Evolutionary conservation across 768 basidiomycete genomes (phyloP).

Genomic region (Pisolithus orientalis): DNA sequence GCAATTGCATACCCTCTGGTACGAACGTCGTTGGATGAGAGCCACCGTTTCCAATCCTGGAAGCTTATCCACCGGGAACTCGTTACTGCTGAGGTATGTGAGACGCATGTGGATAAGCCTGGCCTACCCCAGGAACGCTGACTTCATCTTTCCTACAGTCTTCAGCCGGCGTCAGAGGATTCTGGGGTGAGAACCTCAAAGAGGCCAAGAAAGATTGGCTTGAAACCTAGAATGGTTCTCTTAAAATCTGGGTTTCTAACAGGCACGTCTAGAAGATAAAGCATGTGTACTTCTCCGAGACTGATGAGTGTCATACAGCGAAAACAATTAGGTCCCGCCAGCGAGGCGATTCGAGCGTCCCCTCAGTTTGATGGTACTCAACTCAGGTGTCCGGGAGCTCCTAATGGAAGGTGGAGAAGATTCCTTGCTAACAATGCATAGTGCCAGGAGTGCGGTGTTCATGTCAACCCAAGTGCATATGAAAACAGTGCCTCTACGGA

Average conservation of each 20-base stretch:
- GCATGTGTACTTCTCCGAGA: too few species aligned
- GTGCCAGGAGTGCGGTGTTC: slow-evolving; percentile 74
- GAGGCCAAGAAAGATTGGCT: slow-evolving; percentile 51
- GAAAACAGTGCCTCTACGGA: not conserved
- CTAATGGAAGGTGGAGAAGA: slow-evolving; percentile 64
- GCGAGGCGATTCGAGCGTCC: slow-evolving; percentile 60
- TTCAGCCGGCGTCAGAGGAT: slow-evolving; percentile 39
- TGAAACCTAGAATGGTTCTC: slow-evolving; percentile 43
- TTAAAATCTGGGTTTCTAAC: slow-evolving; percentile 49
- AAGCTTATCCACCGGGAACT: slow-evolving; percentile 16
- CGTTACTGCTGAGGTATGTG: slow-evolving; percentile 16
- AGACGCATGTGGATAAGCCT: not conserved
- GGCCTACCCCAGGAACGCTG: not conserved
- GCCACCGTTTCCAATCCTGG: slow-evolving; percentile 12
- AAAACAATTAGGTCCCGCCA: slow-evolving; percentile 46
- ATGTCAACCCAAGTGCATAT: not conserved
- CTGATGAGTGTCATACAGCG: too few species aligned
- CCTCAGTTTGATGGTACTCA: slow-evolving; percentile 61
- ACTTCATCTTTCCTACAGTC: slow-evolving; percentile 29
- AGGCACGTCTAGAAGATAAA: slow-evolving; percentile 18
- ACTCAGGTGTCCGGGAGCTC: slow-evolving; percentile 59
- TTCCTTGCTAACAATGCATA: slow-evolving; percentile 61
- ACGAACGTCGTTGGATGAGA: slow-evolving; percentile 26
- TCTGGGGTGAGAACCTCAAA: slow-evolving; percentile 42
- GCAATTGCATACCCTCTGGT: slow-evolving; percentile 30